These are phyloP conservation scores for Amanita phalloides DNA, from an alignment of 768 basidiomycete genomes.

Conservation along the genomic window DNA sequence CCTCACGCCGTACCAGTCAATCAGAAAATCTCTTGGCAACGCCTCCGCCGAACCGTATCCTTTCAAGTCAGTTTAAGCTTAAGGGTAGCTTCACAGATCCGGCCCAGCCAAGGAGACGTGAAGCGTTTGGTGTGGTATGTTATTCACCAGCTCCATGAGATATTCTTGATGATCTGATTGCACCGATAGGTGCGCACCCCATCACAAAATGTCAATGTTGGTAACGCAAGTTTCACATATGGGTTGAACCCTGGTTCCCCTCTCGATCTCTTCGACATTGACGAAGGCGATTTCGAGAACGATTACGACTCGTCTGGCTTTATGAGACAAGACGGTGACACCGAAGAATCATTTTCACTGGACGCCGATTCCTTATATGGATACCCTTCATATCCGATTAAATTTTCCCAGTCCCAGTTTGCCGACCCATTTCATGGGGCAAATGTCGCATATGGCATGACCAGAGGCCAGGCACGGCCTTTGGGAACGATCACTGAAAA, in stretches of 20 bases:
- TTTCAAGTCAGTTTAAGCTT: constrained; percentile 43
- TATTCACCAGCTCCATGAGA: constrained; percentile 18
- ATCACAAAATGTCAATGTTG: constrained; percentile 16
- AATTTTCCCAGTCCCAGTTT: constrained; percentile 15
- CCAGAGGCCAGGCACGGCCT: constrained; percentile 13
- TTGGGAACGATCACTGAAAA: constrained; percentile 28
- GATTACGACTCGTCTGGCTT: constrained; percentile 22
- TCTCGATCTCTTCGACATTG: constrained; percentile 61
- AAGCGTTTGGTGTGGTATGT: constrained; percentile 30
- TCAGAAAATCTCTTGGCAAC: constrained; percentile 38
- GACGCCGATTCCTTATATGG: constrained; percentile 20
- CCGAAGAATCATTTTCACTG: constrained; percentile 27
- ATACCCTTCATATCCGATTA: constrained; percentile 23
- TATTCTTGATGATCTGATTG: not conserved
- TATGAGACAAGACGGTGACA: constrained; percentile 19
- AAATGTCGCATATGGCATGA: constrained; percentile 4
- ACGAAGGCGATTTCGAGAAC: constrained; percentile 57
- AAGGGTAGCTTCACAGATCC: constrained; percentile 72
- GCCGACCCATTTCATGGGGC: constrained; percentile 29
- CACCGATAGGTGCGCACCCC: constrained; percentile 21
- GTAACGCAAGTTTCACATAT: constrained; percentile 21
- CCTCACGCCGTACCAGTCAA: constrained; percentile 20
- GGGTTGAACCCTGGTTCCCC: constrained; percentile 31
- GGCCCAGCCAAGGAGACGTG: constrained; percentile 37
- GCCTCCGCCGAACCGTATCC: constrained; percentile 56